Conservation (phyloP, 352 stramenopile genomes). For the Pythium biforme region DNA sequence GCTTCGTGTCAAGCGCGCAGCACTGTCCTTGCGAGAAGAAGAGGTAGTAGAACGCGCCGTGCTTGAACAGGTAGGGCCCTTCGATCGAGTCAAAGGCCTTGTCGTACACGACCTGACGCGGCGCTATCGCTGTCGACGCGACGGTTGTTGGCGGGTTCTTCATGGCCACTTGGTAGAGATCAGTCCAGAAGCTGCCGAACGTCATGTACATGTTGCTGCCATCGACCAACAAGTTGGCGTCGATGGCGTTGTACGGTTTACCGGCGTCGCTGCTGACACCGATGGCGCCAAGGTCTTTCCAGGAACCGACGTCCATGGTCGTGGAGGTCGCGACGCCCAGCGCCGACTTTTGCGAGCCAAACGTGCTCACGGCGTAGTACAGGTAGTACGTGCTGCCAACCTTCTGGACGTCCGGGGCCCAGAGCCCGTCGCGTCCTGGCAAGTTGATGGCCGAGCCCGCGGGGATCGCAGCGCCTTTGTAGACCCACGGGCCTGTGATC, state of each 20-base stretch:
- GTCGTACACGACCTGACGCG: slow-evolving; percentile 32
- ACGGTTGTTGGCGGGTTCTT: slow-evolving; percentile 27
- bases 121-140: not conserved
- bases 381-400: slow-evolving; percentile 53
- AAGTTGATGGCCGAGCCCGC: slow-evolving; percentile 45
- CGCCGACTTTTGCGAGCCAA: slow-evolving; percentile 44
- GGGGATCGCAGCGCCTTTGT: slow-evolving; percentile 41
- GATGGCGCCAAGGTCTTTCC: slow-evolving; percentile 34
- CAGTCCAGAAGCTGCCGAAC: slow-evolving; percentile 51
- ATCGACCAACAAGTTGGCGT: slow-evolving; percentile 41
- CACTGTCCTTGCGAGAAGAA: slow-evolving; percentile 46
- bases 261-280: slow-evolving; percentile 35
- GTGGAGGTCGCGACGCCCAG: slow-evolving; percentile 43
- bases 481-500: slow-evolving; percentile 44
- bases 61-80: slow-evolving; percentile 37
- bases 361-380: slow-evolving; percentile 57
- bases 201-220: slow-evolving; percentile 41
- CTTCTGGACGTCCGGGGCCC: slow-evolving; percentile 47
- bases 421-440: slow-evolving; percentile 45
- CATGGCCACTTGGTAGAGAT: slow-evolving; percentile 35
- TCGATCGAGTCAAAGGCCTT: slow-evolving; percentile 40
- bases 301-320: slow-evolving; percentile 45
- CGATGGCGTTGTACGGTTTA: slow-evolving; percentile 58
- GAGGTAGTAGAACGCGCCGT: slow-evolving; percentile 44
- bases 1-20: slow-evolving; percentile 32